Evolutionary conservation across 345 rosid species (phyloP).

Genomic region (Syzygium oleosum): DNA sequence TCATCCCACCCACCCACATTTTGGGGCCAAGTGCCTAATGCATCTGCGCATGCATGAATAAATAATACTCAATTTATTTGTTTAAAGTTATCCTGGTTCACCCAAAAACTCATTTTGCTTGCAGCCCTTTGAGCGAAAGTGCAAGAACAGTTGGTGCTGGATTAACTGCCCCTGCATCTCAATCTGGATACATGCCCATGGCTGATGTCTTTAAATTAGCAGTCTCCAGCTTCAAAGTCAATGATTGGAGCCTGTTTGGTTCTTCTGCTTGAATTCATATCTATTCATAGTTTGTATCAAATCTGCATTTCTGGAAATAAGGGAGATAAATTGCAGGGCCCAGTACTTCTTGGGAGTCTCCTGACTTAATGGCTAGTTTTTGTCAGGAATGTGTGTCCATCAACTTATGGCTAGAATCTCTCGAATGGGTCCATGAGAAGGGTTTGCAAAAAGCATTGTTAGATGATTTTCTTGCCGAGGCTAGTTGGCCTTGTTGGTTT

Average conservation of each 20-base stretch:
- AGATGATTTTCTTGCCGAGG: not conserved
- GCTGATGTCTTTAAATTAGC: conserved; percentile 58
- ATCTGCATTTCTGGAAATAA: not conserved
- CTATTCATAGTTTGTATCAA: not conserved
- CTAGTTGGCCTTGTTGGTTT: not conserved
- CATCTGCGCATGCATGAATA: not conserved
- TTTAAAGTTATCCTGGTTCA: not conserved
- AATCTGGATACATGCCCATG: conserved; percentile 55
- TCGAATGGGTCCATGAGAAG: not conserved
- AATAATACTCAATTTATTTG: not conserved
- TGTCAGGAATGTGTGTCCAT: not conserved
- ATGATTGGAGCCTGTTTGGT: conserved; percentile 69
- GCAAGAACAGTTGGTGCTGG: conserved; percentile 71
- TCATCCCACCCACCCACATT: not conserved
- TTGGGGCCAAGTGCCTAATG: not conserved
- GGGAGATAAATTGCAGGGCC: not conserved
- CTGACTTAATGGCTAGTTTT: not conserved
- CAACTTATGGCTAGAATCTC: not conserved
- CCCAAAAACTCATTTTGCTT: not conserved
- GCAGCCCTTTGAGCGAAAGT: conserved; percentile 77
- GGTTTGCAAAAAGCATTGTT: not conserved
- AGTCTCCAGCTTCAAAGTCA: conserved; percentile 57
- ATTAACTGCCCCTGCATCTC: conserved; percentile 44
- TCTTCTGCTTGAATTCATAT: conserved; percentile 1
- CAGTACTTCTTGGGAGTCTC: not conserved